These are phyloP conservation scores for Colletotrichum horii DNA, from an alignment of 2,329 filamentous ascomycete species.

Conservation along the genomic window DNA sequence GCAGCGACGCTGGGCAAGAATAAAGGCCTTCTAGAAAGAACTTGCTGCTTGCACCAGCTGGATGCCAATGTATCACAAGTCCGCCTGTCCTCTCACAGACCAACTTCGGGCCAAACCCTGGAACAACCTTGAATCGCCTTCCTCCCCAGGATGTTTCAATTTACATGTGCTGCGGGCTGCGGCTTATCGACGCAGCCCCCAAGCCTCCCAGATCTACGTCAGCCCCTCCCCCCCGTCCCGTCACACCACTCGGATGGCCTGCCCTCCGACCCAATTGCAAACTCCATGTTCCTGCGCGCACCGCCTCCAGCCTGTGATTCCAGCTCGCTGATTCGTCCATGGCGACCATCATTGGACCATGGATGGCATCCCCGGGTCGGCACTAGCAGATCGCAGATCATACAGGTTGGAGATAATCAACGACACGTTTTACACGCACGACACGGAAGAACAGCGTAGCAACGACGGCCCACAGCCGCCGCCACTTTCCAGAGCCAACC, in stretches of 20 bases:
- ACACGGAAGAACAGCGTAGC: not conserved
- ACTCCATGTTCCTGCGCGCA: slow-evolving; percentile 3
- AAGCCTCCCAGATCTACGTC: slow-evolving; percentile 7
- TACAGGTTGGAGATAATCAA: not conserved
- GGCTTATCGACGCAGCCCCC: not conserved
- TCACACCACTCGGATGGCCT: slow-evolving; percentile 10
- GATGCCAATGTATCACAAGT: not conserved
- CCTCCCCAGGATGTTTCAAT: slow-evolving; percentile 1
- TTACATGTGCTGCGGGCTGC: not conserved
- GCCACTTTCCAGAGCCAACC: not conserved
- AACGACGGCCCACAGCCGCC: not conserved
- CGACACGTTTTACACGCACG: not conserved
- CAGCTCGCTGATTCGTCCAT: slow-evolving; percentile 9
- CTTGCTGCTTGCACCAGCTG: not conserved
- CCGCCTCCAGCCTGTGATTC: not conserved
- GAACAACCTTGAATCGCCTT: not conserved
- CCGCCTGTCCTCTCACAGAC: not conserved
- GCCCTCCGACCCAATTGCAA: not conserved
- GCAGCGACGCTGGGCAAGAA: not conserved
- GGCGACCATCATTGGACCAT: not conserved
- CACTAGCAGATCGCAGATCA: slow-evolving; percentile 8
- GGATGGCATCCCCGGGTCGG: not conserved
- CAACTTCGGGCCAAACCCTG: not conserved
- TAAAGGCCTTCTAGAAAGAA: not conserved
- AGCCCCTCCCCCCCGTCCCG: not conserved